Evolutionary conservation across 169 alveolate genomes (phyloP), one percentile per base, ranked within the genome.

Genomic region (Plasmodium coatneyi): DNA sequence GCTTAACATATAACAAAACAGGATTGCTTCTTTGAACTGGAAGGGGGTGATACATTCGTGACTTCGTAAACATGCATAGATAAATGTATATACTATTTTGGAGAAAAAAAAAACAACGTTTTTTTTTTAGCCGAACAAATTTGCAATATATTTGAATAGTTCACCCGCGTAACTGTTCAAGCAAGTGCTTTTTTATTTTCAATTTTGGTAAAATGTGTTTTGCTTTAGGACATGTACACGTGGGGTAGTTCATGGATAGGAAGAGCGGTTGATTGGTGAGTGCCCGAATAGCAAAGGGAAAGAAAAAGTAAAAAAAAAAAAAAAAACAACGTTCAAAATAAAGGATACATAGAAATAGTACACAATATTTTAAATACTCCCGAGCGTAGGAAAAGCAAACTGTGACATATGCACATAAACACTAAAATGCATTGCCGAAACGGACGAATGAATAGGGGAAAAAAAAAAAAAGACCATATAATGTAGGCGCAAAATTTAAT

Each of bases 401-500:
- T 49, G 60, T 49, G 60, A 49, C 60, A 49, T 49, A 16, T 49
- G 25, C 60, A 49, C 7, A 49, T 49, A 49, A 14, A 3, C 60
- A 12, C 60, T 3, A 49, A 49, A 49, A 4, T 1, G 7, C 22
- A 49, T 49, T 49, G 22, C 60, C 60, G 22, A 49, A 49, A 49
- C 60, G 60, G 60, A 49, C 60, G 60, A 49, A 49, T 14, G 60
- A 49, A 49, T 49, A 49, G 60, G 60, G 25, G 12, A 4, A 49
- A 46, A 46, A 60, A 60, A 66, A 66, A 66, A 66, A 66, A 66
- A 66, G 41, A 66, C 76, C 76, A 66, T 39, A 66, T 66, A 66
- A 66, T 39, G 36, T 0, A 66, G 76, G 76, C n/a, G n/a, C 76
- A 66, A 25, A 22, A 5, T 66, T 66, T 9, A 66, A 66, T 66